Evolutionary conservation across 2,329 filamentous ascomycete genomes (phyloP), one percentile per base, ranked within the genome.

Genomic region (Fusarium napiforme): DNA sequence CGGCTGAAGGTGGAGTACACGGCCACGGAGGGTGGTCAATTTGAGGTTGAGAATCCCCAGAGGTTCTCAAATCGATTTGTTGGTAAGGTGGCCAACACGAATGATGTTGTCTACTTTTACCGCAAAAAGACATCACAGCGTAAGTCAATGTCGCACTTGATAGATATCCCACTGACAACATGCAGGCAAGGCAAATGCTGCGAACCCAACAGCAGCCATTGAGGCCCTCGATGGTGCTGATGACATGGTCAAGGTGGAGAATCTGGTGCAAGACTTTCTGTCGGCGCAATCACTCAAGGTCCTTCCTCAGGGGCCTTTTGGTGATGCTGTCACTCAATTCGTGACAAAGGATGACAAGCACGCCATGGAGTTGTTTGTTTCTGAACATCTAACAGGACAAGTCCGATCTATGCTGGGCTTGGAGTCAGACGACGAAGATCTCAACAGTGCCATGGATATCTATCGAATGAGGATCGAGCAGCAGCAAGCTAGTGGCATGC

Each of bases 261-360:
- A 93, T 73, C 87, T 99, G 0, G 96, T 99, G 0, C 89, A 92
- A 56, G 95, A 98, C 75, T 98, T 95, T 77, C 88, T 99, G 6
- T 89, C 90, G 0, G 93, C 93, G 0, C 95, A 98, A 78, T 95
- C 94, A 0, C 89, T 99, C 37, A 97, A 95, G 65, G 96, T 99
- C 55, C 87, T 99, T 1, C 96, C 96, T 0, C 94, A 97, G 77
- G 96, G 95, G 36, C 93, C 93, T 0, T 98, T 99, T 78, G 93
- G 95, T 21, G 95, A 98, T 78, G 96, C 96, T 0, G 94, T 99
- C 9, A 92, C 91, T 52, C 93, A 97, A 69, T 99, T 96, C 77
- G 94, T 99, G 32, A 92, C 95, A 80, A 98, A 98, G 75, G 94
- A 97, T 74, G 96, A 99, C 84, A 97, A 95, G 79, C 92, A 96